Evolutionary conservation across 2,329 filamentous ascomycete genomes (phyloP).

Genomic region (Xylariaceae sp.): DNA sequence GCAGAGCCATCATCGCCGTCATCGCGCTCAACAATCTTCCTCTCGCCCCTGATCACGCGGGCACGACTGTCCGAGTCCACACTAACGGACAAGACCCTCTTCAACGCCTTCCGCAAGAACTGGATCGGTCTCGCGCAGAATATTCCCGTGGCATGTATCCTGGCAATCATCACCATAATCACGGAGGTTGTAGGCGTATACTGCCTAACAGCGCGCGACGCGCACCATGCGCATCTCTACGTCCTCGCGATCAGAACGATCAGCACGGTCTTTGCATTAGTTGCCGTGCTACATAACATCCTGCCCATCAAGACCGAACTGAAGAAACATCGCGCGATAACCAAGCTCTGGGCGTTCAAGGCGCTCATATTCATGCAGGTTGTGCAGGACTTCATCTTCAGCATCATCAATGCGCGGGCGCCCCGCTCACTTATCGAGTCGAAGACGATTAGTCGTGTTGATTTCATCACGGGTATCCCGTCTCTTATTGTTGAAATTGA

Average conservation of each 20-base stretch:
- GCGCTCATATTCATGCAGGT: conserved; percentile 27
- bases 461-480: conserved; percentile 24
- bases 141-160: conserved; percentile 33
- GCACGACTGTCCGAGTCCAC: too few relatives aligned
- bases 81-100: neutral
- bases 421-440: conserved; percentile 14
- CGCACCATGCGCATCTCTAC: conserved; percentile 32
- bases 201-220: conserved; percentile 29
- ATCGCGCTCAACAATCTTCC: conserved; percentile 33
- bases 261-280: conserved; percentile 24
- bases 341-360: conserved; percentile 29
- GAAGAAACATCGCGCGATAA: conserved; percentile 21
- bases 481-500: conserved; percentile 18
- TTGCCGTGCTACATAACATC: conserved; percentile 24
- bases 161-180: conserved; percentile 38
- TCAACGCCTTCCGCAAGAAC: conserved; percentile 26
- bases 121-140: conserved; percentile 40
- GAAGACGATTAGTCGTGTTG: conserved; percentile 15
- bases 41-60: conserved; percentile 32
- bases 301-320: conserved; percentile 20
- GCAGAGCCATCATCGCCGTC: conserved; percentile 16
- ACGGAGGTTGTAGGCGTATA: conserved; percentile 30
- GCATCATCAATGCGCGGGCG: conserved; percentile 17
- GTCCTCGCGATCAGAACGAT: conserved; percentile 27
- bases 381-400: conserved; percentile 21